Evolutionary conservation across 108 stramenopile species (phyloP).

Genomic region (Phaeodactylum tricornutum): DNA sequence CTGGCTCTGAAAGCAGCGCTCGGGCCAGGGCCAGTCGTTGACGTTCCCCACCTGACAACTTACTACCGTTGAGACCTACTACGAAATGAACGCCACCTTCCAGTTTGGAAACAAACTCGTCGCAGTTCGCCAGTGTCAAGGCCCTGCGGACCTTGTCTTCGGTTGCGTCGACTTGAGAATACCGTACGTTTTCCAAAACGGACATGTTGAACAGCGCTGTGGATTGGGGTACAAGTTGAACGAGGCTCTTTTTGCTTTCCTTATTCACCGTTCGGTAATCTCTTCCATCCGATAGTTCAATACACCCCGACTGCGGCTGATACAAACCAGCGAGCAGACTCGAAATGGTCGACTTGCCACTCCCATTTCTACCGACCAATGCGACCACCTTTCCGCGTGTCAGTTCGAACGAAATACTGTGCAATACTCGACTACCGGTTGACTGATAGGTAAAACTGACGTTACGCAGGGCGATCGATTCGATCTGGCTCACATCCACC

Average conservation of each 20-base stretch:
- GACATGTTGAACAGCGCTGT: constrained; percentile 68
- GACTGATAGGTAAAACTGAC: constrained; percentile 60
- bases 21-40: constrained; percentile 90
- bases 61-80: constrained; percentile 80
- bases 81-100: constrained; percentile 66
- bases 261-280: constrained; percentile 18
- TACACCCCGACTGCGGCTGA: constrained; percentile 46
- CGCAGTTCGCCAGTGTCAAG: constrained; percentile 50
- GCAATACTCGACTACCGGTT: constrained; percentile 41
- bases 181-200: constrained; percentile 69
- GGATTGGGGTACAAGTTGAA: constrained; percentile 93
- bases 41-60: constrained; percentile 91
- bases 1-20: constrained; percentile 86
- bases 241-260: constrained; percentile 34
- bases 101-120: constrained; percentile 54
- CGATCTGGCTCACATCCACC: no score
- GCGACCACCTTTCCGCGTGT: constrained; percentile 77
- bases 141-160: constrained; percentile 41
- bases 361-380: constrained; percentile 86
- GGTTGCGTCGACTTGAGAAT: constrained; percentile 48
- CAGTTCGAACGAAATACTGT: constrained; percentile 56
- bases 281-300: neutral
- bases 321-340: constrained; percentile 86
- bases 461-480: constrained; percentile 40
- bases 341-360: constrained; percentile 83